Percentiles rank a stretch among this genome's conserved stretches.
Conservation (phyloP, 139 green algal genomes). For the Raphidocelis subcapitata region DNA sequence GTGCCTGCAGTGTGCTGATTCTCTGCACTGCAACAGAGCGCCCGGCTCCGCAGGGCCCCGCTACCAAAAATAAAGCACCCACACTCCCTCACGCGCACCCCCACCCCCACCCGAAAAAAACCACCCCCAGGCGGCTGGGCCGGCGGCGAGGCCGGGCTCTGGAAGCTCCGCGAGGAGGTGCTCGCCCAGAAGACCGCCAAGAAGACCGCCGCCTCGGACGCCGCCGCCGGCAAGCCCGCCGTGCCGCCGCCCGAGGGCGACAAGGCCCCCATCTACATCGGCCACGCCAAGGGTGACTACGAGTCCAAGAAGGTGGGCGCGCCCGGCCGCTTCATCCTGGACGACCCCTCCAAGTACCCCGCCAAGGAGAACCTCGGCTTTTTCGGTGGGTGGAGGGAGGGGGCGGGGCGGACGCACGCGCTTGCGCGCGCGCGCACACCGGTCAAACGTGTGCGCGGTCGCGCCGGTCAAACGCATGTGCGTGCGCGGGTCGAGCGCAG, state of each 20-base stretch:
- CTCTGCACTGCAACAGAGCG: too few relatives aligned
- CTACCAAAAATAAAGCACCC: too few relatives aligned
- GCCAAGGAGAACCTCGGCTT: conserved; percentile 60
- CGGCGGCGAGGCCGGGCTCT: conserved; percentile 60
- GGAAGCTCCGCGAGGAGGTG: conserved; percentile 45
- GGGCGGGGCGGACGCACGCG: too few relatives aligned
- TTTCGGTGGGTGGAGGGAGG: conserved; percentile 25
- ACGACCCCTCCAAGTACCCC: conserved; percentile 68
- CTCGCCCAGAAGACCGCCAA: conserved; percentile 12
- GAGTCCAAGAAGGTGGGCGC: conserved; percentile 34
- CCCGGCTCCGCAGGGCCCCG: too few relatives aligned
- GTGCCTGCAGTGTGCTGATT: too few relatives aligned
- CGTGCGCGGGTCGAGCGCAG: too few relatives aligned
- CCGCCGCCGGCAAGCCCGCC: too few relatives aligned
- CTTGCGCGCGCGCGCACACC: too few relatives aligned
- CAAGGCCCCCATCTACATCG: conserved; percentile 48
- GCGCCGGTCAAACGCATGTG: too few relatives aligned
- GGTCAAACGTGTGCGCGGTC: too few relatives aligned
- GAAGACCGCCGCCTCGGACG: neutral
- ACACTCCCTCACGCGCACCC: too few relatives aligned
- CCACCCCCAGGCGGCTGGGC: conserved; percentile 52
- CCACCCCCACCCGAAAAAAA: too few relatives aligned
- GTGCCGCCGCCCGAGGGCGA: conserved; percentile 16
- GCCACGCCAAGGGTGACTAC: conserved; percentile 15
- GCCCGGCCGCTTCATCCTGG: conserved; percentile 56